Conservation (phyloP, 768 basidiomycete species). For the Cyathus striatus region DNA sequence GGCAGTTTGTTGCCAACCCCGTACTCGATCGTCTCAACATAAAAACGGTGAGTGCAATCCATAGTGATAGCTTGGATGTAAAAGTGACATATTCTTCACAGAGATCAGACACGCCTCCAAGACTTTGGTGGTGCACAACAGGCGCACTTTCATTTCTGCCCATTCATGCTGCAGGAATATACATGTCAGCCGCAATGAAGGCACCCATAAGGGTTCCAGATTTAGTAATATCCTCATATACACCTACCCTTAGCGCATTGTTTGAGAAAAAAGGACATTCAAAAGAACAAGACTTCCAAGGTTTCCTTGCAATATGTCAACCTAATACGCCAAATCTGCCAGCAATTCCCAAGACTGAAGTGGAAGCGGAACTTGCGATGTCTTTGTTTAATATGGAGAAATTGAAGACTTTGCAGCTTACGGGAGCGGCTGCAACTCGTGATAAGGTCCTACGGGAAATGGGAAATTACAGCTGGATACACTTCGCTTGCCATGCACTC, state of each 20-base stretch:
- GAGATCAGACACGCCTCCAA: constrained; percentile 5
- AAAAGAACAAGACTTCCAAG: neutral
- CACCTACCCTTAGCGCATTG: neutral
- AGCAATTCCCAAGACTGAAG: neutral
- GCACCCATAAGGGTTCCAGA: constrained; percentile 10
- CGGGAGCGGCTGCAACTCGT: constrained; percentile 6
- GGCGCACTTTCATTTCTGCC: constrained; percentile 9
- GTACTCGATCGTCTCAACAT: constrained; percentile 3
- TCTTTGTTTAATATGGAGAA: neutral
- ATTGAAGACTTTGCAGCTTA: constrained; percentile 5
- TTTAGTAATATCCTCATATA: constrained; percentile 7
- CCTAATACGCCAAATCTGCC: neutral
- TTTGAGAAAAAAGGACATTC: neutral
- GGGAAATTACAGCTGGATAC: constrained; percentile 16
- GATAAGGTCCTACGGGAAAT: constrained; percentile 5
- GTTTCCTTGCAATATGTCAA: neutral
- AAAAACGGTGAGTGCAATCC: neutral
- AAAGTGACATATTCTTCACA: too few relatives aligned
- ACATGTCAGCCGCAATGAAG: constrained; percentile 5
- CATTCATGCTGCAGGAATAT: constrained; percentile 11
- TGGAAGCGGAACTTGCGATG: neutral
- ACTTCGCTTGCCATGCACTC: constrained; percentile 33
- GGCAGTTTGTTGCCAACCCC: constrained; percentile 2
- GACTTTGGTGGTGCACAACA: constrained; percentile 14
- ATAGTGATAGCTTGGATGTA: neutral